Conservation (phyloP, 2,329 filamentous ascomycete species). For the Ophiobolus disseminans region DNA sequence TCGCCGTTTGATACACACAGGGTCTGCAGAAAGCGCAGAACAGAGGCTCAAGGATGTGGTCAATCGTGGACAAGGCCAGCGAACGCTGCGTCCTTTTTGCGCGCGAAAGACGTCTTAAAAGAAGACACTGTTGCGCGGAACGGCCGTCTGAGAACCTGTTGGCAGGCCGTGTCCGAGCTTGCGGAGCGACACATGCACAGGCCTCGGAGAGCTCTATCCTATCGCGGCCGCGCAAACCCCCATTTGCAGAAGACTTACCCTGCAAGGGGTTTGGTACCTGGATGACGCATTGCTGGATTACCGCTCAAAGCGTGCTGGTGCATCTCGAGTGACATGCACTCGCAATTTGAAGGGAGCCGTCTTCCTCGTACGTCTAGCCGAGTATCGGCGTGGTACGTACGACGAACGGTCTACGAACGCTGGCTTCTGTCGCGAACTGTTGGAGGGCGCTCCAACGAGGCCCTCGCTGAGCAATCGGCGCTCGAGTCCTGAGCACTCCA, state of each 20-base stretch:
- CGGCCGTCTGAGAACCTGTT: constrained; percentile 7
- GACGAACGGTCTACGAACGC: background rate
- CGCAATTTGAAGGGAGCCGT: constrained; percentile 12
- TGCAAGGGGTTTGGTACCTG: constrained; percentile 47
- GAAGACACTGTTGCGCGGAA: background rate
- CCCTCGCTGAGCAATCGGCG: constrained; percentile 1
- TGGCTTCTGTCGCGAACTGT: constrained; percentile 8
- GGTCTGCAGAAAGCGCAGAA: constrained; percentile 7
- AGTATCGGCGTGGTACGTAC: constrained; percentile 14
- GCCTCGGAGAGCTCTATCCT: constrained; percentile 15
- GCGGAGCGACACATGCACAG: constrained; percentile 26
- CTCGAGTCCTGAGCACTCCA: constrained; percentile 2
- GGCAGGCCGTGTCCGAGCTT: constrained; percentile 12
- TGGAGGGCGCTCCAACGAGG: constrained; percentile 4
- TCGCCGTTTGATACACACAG: constrained; percentile 42
- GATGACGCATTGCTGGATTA: constrained; percentile 35
- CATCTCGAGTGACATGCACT: constrained; percentile 21
- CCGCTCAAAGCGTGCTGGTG: constrained; percentile 20
- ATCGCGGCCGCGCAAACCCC: constrained; percentile 28
- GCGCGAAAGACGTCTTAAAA: background rate
- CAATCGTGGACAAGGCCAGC: background rate
- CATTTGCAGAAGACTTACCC: constrained; percentile 27
- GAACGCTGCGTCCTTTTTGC: background rate
- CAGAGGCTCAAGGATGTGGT: background rate
- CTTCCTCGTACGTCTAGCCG: constrained; percentile 3